Conservation (phyloP, 1,139 yeast species). For the Yamadazyma dushanensis region DNA sequence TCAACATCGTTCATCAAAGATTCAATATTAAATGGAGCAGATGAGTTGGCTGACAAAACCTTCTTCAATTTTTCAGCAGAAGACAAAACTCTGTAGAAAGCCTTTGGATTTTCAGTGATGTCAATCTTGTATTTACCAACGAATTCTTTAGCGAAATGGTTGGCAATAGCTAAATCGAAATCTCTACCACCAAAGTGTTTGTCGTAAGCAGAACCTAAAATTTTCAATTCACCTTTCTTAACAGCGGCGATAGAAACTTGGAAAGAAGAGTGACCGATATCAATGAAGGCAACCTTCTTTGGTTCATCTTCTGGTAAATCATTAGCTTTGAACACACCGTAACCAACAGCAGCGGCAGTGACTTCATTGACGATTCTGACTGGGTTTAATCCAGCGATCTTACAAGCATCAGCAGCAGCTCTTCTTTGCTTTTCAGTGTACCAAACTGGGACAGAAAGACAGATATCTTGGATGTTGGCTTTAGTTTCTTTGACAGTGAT, state of each 20-base stretch:
- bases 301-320: constrained; percentile 92
- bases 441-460: constrained; percentile 96
- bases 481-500: constrained; percentile 82
- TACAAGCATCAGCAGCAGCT: constrained; percentile 93
- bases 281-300: constrained; percentile 88
- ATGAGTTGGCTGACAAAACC: constrained; percentile 91
- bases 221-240: constrained; percentile 94
- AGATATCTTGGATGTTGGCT: constrained; percentile 79
- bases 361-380: constrained; percentile 96
- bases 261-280: constrained; percentile 95
- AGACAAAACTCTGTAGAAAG: constrained; percentile 86
- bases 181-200: constrained; percentile 99
- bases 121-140: constrained; percentile 90
- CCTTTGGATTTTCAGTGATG: constrained; percentile 87
- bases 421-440: constrained; percentile 96
- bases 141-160: constrained; percentile 93
- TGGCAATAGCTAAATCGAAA: constrained; percentile 89
- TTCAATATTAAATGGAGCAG: constrained; percentile 94
- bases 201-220: constrained; percentile 89
- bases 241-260: constrained; percentile 89
- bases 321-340: constrained; percentile 96
- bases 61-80: constrained; percentile 95
- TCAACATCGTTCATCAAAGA: constrained; percentile 97
- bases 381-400: constrained; percentile 95
- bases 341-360: constrained; percentile 98